These are phyloP conservation scores for Malus hybrid DNA, from an alignment of 331 rosid genomes.

Conservation along the genomic window DNA sequence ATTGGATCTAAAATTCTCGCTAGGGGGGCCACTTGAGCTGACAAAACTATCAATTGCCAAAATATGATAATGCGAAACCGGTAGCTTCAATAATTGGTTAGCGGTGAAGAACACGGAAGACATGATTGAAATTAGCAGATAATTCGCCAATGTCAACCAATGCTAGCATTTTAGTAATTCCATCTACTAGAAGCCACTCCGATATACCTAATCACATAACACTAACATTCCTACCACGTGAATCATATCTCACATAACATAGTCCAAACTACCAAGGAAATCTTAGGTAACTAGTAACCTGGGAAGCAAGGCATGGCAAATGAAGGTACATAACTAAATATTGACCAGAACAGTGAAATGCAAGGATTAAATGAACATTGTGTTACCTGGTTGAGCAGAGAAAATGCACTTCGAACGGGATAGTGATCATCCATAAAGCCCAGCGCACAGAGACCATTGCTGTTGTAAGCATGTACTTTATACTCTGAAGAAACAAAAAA, in stretches of 20 bases:
- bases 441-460: constrained; percentile 88
- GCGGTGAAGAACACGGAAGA: neutral
- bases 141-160: neutral
- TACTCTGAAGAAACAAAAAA: constrained; percentile 44
- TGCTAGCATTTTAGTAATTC: neutral
- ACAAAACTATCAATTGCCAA: neutral
- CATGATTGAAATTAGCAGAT: neutral
- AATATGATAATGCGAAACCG: neutral
- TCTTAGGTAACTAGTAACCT: neutral
- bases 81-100: neutral
- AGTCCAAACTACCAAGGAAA: neutral
- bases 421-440: constrained; percentile 98
- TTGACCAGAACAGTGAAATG: neutral
- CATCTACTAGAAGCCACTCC: neutral
- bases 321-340: neutral
- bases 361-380: neutral
- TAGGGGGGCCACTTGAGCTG: neutral
- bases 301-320: neutral
- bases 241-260: neutral
- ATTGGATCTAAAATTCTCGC: neutral
- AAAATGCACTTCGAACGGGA: constrained; percentile 89
- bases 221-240: neutral
- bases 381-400: constrained; percentile 75
- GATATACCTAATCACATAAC: neutral
- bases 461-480: constrained; percentile 85